phyloP scores from a whole-genome alignment of 2,329 filamentous ascomycete species.

The Myriangium duriaei region DNA sequence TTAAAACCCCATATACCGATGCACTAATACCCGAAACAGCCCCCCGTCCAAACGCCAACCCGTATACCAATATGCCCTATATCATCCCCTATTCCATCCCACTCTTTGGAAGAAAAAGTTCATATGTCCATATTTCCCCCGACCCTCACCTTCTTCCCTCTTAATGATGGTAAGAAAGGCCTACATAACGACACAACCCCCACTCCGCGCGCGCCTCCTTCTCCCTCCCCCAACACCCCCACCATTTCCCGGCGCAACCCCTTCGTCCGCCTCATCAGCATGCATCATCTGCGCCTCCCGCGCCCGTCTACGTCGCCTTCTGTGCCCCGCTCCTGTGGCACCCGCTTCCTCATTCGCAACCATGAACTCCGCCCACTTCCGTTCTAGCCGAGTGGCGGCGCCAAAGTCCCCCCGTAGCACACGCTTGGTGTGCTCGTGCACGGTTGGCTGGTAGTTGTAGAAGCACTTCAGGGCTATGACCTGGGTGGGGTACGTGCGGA shows the following conservation, averaged over 20 bases:
- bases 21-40: too few relatives aligned
- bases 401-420: slow-evolving; percentile 65
- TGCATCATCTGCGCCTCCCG: slow-evolving; percentile 71
- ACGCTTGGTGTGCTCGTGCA: slow-evolving; percentile 83
- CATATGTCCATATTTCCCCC: too few relatives aligned
- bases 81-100: too few relatives aligned
- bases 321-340: slow-evolving; percentile 49
- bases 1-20: too few relatives aligned
- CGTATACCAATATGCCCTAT: too few relatives aligned
- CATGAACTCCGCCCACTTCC: slow-evolving; percentile 92
- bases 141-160: too few relatives aligned
- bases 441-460: slow-evolving; percentile 89
- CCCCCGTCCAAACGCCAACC: too few relatives aligned
- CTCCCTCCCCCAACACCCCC: slow-evolving; percentile 23
- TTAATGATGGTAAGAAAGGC: too few relatives aligned
- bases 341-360: slow-evolving; percentile 78
- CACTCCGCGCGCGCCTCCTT: slow-evolving; percentile 35
- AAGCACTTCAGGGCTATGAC: slow-evolving; percentile 84
- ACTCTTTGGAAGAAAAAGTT: too few relatives aligned
- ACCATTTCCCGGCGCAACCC: slow-evolving; percentile 13
- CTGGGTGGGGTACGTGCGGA: slow-evolving; percentile 53
- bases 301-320: slow-evolving; percentile 62
- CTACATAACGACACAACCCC: slow-evolving; percentile 37
- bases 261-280: slow-evolving; percentile 54
- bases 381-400: slow-evolving; percentile 66